Evolutionary conservation across 805 yeast species (phyloP), one percentile per base, ranked within the genome.

Genomic region (Candida fluviatilis): DNA sequence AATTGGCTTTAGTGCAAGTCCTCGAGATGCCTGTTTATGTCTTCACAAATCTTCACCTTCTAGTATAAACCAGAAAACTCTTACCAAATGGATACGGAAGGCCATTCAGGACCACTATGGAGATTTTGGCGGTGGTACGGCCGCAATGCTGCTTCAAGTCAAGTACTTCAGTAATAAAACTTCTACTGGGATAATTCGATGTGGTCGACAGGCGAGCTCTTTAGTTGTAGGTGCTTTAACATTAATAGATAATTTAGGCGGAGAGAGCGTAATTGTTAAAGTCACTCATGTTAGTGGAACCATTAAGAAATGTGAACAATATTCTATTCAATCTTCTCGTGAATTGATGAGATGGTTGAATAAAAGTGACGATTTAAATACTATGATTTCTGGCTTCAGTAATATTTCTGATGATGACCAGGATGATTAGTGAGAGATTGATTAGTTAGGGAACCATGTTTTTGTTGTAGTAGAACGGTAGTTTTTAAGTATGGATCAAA

Each of bases 131-230:
- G 52, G 76, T 0, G 95, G 93, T 0, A 66, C 71, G 14, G 78
- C 77, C 3, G 78, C 80, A 1, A 61, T 77, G 42, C 72, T 82
- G 21, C 54, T 85, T 4, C 73, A 77, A 12, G 60, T 90, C 37
- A 86, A 88, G 54, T 89, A 89, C 56, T 90, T 86, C 59, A 84
- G 93, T 12, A 78, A 78, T 38, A 74, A 73, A 50, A 89, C 97
- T 0, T 79, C 89, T 0, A 81, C 89, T 0, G 97, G 97, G 0
- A 90, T 90, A 3, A 51, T 91, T 14, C 70, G 96, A 44, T 84
- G 91, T 40, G 73, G 82, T 6, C 59, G 95, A 40, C 84, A 76
- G 33, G 78, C 80, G 40, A 73, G 69, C 36, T 76, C 80, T 31
- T 49, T 75, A 3, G 75, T 87, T 1, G 66, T 86, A 40, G 86